Evolutionary conservation across 1,284 basidiomycete species (phyloP).

Genomic region (Ceratobasidium sp.): DNA sequence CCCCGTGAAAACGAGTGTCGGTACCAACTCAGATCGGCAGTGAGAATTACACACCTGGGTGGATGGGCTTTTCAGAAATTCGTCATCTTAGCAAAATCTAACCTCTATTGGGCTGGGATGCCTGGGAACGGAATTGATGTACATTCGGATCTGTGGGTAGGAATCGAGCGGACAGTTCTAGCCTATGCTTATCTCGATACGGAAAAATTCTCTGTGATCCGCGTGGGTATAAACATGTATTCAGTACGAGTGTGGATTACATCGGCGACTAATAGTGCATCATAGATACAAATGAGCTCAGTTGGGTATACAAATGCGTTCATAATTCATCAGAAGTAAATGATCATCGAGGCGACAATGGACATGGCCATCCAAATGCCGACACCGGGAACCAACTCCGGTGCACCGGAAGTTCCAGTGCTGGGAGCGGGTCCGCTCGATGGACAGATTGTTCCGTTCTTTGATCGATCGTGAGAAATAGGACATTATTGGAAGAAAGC

Average conservation of each 20-base stretch:
- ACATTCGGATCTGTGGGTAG: too few relatives aligned
- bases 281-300: background rate
- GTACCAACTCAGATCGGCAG: too few relatives aligned
- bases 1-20: too few relatives aligned
- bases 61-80: too few relatives aligned
- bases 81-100: too few relatives aligned
- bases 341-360: background rate
- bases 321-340: constrained; percentile 5
- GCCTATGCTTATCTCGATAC: background rate
- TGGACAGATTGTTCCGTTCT: constrained; percentile 38
- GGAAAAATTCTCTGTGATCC: background rate
- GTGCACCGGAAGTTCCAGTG: constrained; percentile 31
- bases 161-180: background rate
- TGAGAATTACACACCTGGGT: too few relatives aligned
- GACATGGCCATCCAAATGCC: background rate
- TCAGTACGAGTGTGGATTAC: constrained; percentile 33
- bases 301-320: constrained; percentile 8
- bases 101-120: too few relatives aligned
- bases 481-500: background rate
- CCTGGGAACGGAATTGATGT: too few relatives aligned
- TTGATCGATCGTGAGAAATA: background rate
- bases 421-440: constrained; percentile 22
- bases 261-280: background rate
- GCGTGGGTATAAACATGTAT: constrained; percentile 35
- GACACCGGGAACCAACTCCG: background rate